These are phyloP conservation scores for Coemansia sp. DNA, from an alignment of 192 early-diverging fungal genomes.

Conservation along the genomic window DNA sequence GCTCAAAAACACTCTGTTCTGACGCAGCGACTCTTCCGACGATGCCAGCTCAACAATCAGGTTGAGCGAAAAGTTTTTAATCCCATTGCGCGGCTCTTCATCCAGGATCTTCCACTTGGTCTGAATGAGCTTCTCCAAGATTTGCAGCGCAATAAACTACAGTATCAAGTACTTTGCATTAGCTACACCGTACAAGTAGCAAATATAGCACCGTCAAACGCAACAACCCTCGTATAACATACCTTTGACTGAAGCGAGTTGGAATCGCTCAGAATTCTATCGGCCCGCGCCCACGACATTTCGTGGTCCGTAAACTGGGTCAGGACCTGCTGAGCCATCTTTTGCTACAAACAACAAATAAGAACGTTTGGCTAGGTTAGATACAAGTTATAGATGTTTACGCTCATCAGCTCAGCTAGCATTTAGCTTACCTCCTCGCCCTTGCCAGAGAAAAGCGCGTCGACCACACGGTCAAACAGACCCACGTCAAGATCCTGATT, in stretches of 20 bases:
- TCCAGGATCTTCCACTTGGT: constrained; percentile 97
- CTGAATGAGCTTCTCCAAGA: constrained; percentile 93
- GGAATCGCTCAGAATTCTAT: constrained; percentile 86
- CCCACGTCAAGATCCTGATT: constrained; percentile 80
- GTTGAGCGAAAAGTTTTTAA: constrained; percentile 93
- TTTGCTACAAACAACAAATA: constrained; percentile 63
- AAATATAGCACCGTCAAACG: background rate
- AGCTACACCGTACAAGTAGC: background rate
- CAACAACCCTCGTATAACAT: constrained; percentile 8
- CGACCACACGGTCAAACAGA: constrained; percentile 87
- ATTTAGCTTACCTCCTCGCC: constrained; percentile 73
- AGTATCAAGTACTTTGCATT: background rate
- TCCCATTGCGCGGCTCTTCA: constrained; percentile 73
- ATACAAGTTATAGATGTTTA: background rate
- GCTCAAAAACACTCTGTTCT: constrained; percentile 76
- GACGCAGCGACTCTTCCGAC: constrained; percentile 74
- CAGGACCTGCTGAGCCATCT: constrained; percentile 80
- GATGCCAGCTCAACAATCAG: constrained; percentile 89
- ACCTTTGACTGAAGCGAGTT: constrained; percentile 83
- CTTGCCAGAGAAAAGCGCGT: constrained; percentile 71
- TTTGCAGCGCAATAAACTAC: constrained; percentile 89
- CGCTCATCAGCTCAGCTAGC: background rate
- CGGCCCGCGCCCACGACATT: constrained; percentile 93
- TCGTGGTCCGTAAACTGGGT: constrained; percentile 94
- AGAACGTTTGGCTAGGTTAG: constrained; percentile 4